A percentile compares a stretch with the other conserved stretches of the same genome.
These are phyloP conservation scores for Colletotrichum lindemuthianum DNA, from an alignment of 2,329 filamentous ascomycete species.

Conservation along the genomic window DNA sequence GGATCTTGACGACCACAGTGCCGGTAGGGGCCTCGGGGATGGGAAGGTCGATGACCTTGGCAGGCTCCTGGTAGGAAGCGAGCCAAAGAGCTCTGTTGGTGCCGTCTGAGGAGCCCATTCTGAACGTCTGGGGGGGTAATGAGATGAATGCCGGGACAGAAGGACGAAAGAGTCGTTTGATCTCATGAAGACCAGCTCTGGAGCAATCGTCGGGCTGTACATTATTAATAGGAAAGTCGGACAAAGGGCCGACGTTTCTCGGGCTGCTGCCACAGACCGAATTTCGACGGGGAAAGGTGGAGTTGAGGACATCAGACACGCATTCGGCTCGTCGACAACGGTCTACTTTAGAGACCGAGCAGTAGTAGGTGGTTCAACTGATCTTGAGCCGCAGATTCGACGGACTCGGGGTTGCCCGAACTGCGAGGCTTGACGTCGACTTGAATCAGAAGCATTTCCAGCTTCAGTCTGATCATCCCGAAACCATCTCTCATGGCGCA, in stretches of 20 bases:
- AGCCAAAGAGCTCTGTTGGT: conserved; percentile 27
- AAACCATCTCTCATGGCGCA: no score
- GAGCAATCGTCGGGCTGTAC: background rate
- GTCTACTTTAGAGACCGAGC: no score
- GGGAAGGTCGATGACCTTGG: conserved; percentile 28
- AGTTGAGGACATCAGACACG: conserved; percentile 6
- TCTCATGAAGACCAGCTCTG: background rate
- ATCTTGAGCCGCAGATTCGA: no score
- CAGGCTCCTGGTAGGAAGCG: conserved; percentile 25
- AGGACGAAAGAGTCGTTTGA: background rate
- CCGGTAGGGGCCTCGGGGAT: conserved; percentile 37
- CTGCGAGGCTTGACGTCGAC: no score
- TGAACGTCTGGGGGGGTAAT: background rate
- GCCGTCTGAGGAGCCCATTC: conserved; percentile 6
- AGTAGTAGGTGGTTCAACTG: no score
- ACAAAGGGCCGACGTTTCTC: conserved; percentile 13
- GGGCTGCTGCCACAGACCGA: conserved; percentile 18
- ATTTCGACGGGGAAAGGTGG: conserved; percentile 16
- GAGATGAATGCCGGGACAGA: background rate
- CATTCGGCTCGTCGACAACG: background rate
- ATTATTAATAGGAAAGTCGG: background rate
- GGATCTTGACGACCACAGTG: conserved; percentile 38
- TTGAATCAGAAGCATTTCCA: no score
- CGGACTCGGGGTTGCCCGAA: background rate
- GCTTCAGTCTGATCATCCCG: no score